Conservation (phyloP, 306 rosid species). For the Prunus salicina region DNA sequence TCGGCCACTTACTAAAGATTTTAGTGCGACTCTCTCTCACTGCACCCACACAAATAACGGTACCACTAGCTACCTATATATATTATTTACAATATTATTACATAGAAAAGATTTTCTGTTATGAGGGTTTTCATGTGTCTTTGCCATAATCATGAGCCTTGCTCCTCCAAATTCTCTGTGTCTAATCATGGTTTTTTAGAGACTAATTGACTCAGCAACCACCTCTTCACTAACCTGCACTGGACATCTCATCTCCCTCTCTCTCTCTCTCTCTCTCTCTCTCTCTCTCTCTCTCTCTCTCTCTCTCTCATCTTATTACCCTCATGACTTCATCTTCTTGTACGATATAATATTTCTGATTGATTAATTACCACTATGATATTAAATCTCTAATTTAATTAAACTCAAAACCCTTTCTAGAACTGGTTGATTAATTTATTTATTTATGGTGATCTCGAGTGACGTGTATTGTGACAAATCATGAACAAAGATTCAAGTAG, state of each 20-base stretch:
- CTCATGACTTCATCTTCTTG: too few relatives aligned
- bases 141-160: conserved; percentile 26
- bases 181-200: conserved; percentile 30
- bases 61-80: not conserved
- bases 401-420: not conserved
- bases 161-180: conserved; percentile 15
- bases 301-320: not conserved
- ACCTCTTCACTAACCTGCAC: conserved; percentile 43
- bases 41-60: conserved; percentile 14
- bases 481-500: not conserved
- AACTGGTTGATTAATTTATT: not conserved
- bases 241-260: conserved; percentile 21
- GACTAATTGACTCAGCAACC: conserved; percentile 38
- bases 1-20: not conserved
- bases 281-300: not conserved
- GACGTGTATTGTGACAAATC: not conserved
- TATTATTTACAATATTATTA: not conserved
- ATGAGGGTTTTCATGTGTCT: conserved; percentile 23
- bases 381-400: not conserved
- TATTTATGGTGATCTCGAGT: not conserved
- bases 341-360: not conserved
- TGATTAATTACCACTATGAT: not conserved
- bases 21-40: not conserved
- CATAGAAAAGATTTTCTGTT: conserved; percentile 1
- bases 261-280: too few relatives aligned